phyloP scores from a whole-genome alignment of 1,284 basidiomycete genomes.

The Pseudozyma tsukubaensis region DNA sequence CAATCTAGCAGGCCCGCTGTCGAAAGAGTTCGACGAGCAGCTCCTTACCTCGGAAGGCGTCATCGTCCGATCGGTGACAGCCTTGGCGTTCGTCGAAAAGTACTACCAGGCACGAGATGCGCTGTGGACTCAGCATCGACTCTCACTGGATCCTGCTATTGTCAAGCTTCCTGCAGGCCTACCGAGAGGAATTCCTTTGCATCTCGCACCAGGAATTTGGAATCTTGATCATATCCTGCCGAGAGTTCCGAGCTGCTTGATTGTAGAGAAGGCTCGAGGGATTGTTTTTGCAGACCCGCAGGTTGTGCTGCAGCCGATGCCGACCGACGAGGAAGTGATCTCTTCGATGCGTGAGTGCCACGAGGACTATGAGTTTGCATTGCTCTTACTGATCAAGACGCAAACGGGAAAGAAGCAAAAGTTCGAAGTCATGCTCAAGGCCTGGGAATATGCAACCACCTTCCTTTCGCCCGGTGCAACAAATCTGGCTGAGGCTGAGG shows the following conservation, averaged over 20 bases:
- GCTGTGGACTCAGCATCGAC: constrained; percentile 2
- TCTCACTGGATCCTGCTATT: not conserved
- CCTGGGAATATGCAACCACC: not conserved
- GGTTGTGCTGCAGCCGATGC: constrained; percentile 1
- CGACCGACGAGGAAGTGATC: not conserved
- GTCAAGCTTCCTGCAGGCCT: constrained; percentile 2
- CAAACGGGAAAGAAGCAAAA: too few relatives aligned
- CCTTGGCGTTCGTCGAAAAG: constrained; percentile 7
- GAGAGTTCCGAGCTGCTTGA: not conserved
- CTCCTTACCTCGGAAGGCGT: not conserved
- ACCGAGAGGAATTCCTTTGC: constrained; percentile 2
- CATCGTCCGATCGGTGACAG: not conserved
- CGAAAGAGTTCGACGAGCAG: not conserved
- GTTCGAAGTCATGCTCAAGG: not conserved
- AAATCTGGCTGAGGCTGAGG: not conserved
- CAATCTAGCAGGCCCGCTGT: constrained; percentile 5
- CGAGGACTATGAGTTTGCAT: constrained; percentile 3
- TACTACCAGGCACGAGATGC: not conserved
- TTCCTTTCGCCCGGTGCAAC: not conserved
- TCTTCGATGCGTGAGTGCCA: not conserved
- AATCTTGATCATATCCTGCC: not conserved
- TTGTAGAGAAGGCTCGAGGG: not conserved
- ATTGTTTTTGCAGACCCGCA: constrained; percentile 7
- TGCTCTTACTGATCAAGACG: constrained; percentile 2
- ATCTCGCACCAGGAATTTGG: constrained; percentile 7